Evolutionary conservation across 805 yeast species (phyloP), one percentile per base, ranked within the genome.

Genomic region (Huiozyma naganishii): DNA sequence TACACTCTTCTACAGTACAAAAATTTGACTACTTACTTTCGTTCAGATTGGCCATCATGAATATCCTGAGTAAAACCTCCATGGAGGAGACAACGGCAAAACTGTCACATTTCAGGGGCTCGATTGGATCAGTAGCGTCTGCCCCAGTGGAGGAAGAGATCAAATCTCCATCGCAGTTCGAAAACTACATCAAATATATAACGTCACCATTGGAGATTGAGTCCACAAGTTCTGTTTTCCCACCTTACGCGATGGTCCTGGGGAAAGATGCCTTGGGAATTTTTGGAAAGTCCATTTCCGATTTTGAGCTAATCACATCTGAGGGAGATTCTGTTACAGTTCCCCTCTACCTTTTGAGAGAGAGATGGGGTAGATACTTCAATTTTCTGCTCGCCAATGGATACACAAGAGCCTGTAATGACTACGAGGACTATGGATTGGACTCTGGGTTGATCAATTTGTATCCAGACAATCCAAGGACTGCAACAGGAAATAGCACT

Each of bases 341-440:
- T 4, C 81, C 89, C 0, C 47, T 77, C 40, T 70, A 67, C 49
- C 64, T 83, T 4, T 66, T 84, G 42, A 69, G 83, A 50, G 81
- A 79, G 51, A 68, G 92, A 55, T 84, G 94, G 94, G 92, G 92
- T 0, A 61, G 75, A 32, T 79, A 74, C 48, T 84, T 84, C 54
- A 79, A 80, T 49, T 70, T 70, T 49, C 48, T 83, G 12, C 58
- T 83, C 35, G 69, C 87, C 0, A 71, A 74, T 51, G 83, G 80
- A 1, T 84, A 82, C 57, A 76, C 81, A 0, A 67, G 74, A 45
- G 80, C 84, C 7, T 61, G 62, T 7, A 52, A 58, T 33, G 59
- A 55, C 30, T 52, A 64, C 17, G 37, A 34, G n/a, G 9, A 8
- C n/a, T 30, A 8, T 30, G 33, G 33, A 17, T 17, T 17, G 23